Percentiles rank a stretch among this genome's conserved stretches.
Evolutionary conservation across 2,329 filamentous ascomycete genomes (phyloP).

Genomic region (Sarocladiaceae sp.): DNA sequence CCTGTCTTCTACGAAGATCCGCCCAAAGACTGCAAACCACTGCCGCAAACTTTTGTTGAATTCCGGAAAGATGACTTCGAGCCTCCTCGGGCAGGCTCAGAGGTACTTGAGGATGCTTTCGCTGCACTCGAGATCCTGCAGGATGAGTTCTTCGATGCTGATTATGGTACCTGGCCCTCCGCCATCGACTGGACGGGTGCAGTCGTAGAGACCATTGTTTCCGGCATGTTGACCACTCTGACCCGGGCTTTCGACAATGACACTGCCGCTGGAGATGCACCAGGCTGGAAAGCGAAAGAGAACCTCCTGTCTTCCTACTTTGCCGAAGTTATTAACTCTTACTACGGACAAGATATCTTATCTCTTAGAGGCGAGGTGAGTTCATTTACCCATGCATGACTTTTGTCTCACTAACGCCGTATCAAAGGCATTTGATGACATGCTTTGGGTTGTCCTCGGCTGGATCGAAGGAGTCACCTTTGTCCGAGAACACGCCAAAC

Average conservation of each 20-base stretch:
- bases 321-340: slow-evolving; percentile 67
- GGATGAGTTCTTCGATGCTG: slow-evolving; percentile 66
- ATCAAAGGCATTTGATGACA: slow-evolving; percentile 77
- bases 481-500: slow-evolving; percentile 58
- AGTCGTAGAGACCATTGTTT: slow-evolving; percentile 73
- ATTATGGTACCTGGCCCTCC: slow-evolving; percentile 75
- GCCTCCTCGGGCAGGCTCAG: not conserved
- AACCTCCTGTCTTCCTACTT: slow-evolving; percentile 83
- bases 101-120: slow-evolving; percentile 44
- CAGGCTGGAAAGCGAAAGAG: slow-evolving; percentile 51
- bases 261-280: slow-evolving; percentile 23
- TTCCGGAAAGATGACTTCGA: not conserved
- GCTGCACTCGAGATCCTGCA: slow-evolving; percentile 71
- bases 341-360: slow-evolving; percentile 79
- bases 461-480: slow-evolving; percentile 83
- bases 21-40: slow-evolving; percentile 1
- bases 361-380: slow-evolving; percentile 55
- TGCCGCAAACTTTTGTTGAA: slow-evolving; percentile 8
- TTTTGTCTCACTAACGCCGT: not conserved
- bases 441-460: slow-evolving; percentile 88
- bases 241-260: slow-evolving; percentile 48
- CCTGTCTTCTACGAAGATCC: slow-evolving; percentile 7
- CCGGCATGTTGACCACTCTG: slow-evolving; percentile 65
- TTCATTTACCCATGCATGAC: not conserved
- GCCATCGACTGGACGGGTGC: slow-evolving; percentile 93